Evolutionary conservation across 2,329 filamentous ascomycete genomes (phyloP), one percentile per base, ranked within the genome.

Genomic region (Rosellinia necatrix): DNA sequence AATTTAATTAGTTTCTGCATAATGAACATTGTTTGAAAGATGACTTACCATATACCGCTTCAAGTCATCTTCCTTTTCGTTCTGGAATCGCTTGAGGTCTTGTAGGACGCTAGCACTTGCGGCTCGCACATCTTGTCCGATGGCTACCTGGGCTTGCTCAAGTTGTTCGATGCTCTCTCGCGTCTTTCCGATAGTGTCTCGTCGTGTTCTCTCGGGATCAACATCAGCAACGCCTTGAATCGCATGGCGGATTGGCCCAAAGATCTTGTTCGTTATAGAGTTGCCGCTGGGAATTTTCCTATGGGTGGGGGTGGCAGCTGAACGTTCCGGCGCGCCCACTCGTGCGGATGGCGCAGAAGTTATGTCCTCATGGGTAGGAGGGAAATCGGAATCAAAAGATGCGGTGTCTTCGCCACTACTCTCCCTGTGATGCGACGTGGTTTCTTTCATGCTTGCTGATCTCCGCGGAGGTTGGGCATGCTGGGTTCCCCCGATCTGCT

Each of bases 211-310:
- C 75, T 99, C 94, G 0, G 94, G 94, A 70, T 99, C 94, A 37
- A 96, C 91, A 71, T 99, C 94, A 1, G 94, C 93, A 67, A 97
- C 93, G 3, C 94, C 94, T 69, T 97, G 91, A 29, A 97, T 91
- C 0, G 94, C 94, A 74, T 99, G 93, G 52, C 91, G 96, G 60
- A 99, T 88, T 9, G 92, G 90, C 1, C 93, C 94, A 72, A 99
- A 97, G 49, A 99, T 91, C 76, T 93, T 96, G 69, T 86, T 87
- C 1, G 92, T 92, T 59, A 97, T 92, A 61, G 94, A 96, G 66
- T 89, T 91, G n/a, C 90, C 87, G 68, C 91, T 96, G 2, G 88
- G 81, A 37, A 85, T 87, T 75, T 96, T 96, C 72, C 87, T 89
- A 74, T 96, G 92, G 35, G 75, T 75, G 4, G 81, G 76, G 2